Evolutionary conservation across 2,329 filamentous ascomycete genomes (phyloP).

Genomic region (Microdochium bolleyi): DNA sequence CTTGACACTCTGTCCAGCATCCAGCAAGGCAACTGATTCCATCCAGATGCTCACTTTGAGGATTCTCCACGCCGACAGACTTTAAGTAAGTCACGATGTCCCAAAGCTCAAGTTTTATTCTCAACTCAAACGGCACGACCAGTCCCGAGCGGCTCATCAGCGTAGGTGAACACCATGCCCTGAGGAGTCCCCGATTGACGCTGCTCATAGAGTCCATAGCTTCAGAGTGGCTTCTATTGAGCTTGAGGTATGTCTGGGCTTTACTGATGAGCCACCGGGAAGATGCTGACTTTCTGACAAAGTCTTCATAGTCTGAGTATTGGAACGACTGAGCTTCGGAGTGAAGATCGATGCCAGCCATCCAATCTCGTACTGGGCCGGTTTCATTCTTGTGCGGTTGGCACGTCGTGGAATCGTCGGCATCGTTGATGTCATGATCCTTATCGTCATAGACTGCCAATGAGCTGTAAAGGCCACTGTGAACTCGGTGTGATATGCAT

Average conservation of each 20-base stretch:
- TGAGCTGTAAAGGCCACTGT: neutral
- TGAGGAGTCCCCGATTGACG: neutral
- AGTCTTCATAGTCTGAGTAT: neutral
- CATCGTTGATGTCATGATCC: neutral
- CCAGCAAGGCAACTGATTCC: neutral
- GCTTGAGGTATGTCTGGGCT: neutral
- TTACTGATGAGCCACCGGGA: neutral
- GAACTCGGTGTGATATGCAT: neutral
- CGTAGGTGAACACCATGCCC: neutral
- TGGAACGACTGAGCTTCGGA: neutral
- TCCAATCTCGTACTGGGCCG: neutral
- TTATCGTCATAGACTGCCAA: neutral
- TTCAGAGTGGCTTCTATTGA: neutral
- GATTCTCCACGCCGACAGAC: neutral
- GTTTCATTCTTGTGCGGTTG: neutral
- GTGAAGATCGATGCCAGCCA: neutral
- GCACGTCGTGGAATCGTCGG: neutral
- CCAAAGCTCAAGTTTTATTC: neutral
- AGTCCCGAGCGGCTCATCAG: neutral
- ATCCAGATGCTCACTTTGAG: neutral
- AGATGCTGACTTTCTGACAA: neutral
- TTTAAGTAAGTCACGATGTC: neutral
- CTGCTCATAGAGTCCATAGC: neutral
- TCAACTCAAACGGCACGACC: neutral
- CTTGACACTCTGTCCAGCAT: neutral